These are phyloP conservation scores for Dipodascus albidus DNA, from an alignment of 805 yeast genomes.

Conservation along the genomic window DNA sequence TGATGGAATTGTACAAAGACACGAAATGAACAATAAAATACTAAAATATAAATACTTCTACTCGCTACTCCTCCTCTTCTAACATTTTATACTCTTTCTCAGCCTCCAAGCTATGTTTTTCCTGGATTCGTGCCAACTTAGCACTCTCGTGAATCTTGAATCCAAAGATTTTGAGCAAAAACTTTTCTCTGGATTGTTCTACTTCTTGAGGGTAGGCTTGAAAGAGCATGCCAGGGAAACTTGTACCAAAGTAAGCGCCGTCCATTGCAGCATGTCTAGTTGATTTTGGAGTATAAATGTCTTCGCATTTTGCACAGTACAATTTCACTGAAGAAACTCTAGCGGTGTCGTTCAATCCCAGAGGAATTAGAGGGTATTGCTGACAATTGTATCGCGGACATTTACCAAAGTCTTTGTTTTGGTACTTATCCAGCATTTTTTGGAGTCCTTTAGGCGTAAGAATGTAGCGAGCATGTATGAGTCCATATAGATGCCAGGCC, in stretches of 20 bases:
- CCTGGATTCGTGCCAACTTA: slow-evolving; percentile 85
- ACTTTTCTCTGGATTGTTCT: slow-evolving; percentile 75
- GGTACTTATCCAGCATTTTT: slow-evolving; percentile 84
- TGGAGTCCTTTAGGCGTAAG: slow-evolving; percentile 79
- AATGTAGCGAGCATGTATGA: slow-evolving; percentile 87
- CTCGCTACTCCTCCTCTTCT: background rate
- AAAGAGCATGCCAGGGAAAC: slow-evolving; percentile 93
- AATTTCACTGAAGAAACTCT: slow-evolving; percentile 74
- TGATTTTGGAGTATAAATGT: slow-evolving; percentile 82
- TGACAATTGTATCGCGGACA: slow-evolving; percentile 91
- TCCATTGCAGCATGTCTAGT: slow-evolving; percentile 77
- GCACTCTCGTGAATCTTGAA: slow-evolving; percentile 88
- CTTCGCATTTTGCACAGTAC: slow-evolving; percentile 94
- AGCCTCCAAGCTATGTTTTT: slow-evolving; percentile 57
- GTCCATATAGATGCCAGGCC: slow-evolving; percentile 70
- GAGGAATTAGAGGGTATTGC: slow-evolving; percentile 76
- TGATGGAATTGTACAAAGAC: too few relatives aligned
- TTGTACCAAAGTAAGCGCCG: slow-evolving; percentile 96
- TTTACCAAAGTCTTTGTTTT: slow-evolving; percentile 88
- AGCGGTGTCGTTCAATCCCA: slow-evolving; percentile 84
- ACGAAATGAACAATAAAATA: background rate
- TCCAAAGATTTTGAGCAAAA: slow-evolving; percentile 89
- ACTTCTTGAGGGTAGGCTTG: slow-evolving; percentile 81
- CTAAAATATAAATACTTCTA: background rate
- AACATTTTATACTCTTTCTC: slow-evolving; percentile 30